Percentiles rank a stretch among this genome's conserved stretches.
Conservation (phyloP, 306 rosid genomes). For the Mucuna pruriens region DNA sequence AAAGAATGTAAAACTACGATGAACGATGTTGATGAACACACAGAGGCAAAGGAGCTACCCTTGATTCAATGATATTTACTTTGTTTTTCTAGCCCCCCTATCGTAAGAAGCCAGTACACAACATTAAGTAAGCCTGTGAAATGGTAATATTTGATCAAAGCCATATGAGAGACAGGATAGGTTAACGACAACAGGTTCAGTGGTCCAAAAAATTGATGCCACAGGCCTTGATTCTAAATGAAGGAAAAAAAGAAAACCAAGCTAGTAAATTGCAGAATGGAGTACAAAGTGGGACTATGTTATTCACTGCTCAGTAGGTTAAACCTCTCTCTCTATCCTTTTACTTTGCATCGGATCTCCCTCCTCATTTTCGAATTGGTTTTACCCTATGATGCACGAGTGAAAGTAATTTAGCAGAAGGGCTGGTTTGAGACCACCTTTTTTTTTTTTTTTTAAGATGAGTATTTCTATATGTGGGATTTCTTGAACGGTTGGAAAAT, state of each 20-base stretch:
- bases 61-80: not conserved
- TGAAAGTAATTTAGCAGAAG: not conserved
- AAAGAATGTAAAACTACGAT: not conserved
- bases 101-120: not conserved
- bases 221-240: slow-evolving; percentile 32
- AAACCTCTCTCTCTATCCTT: slow-evolving; percentile 40
- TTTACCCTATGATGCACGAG: not conserved
- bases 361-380: not conserved
- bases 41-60: not conserved
- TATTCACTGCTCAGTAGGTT: slow-evolving; percentile 35
- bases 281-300: slow-evolving; percentile 44
- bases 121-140: not conserved
- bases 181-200: slow-evolving; percentile 22
- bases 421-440: not conserved
- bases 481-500: slow-evolving; percentile 47
- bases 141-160: not conserved
- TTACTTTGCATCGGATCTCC: slow-evolving; percentile 49
- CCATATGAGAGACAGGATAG: not conserved
- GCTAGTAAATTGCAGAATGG: slow-evolving; percentile 29
- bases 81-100: not conserved
- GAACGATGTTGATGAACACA: not conserved
- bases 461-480: slow-evolving; percentile 48
- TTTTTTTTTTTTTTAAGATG: slow-evolving; percentile 22
- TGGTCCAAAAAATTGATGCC: slow-evolving; percentile 40
- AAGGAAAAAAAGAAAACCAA: slow-evolving; percentile 22